Base-by-base conservation (phyloP, 768 basidiomycete species). In the Panaeolus cyanescens region DNA sequence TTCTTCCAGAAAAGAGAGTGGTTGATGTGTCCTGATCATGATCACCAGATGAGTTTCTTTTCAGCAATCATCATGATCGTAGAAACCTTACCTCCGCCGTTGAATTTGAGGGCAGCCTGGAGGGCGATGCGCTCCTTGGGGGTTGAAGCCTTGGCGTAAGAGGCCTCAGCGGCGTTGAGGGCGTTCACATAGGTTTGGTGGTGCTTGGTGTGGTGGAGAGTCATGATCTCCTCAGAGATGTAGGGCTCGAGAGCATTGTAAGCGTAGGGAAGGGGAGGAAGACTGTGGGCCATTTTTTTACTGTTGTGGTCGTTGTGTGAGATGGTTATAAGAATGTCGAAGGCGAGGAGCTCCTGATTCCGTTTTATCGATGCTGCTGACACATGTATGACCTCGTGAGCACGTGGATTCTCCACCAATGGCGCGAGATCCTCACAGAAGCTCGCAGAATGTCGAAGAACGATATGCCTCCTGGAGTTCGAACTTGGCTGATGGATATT, bases 1-100 rank as follows among this genome's bases (percentile, higher is more conserved):
- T 95, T 96, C 79, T 86, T 90, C 96, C 96, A 97, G 85, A 98
- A 98, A 61, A 96, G 87, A 56, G 94, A 91, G 80, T 95, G 93
- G 79, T 95, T 95, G 83, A 95, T 92, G 78, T 93, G 95, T 9
- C 91, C 89, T 90, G 74, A 69, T 71, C 60, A 59, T 57, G 68
- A 70, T 66, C 62, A 68, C 65, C 62, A 50, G 30, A 61, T 56
- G 50, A 37, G 62, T 64, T 67, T 40, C 42, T 19, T 10, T 19
- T 9, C 31, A 22, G 28, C 4, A 4, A 19, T 2, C 13, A 3
- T 12, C 5, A 9, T n/a, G 20, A 34, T 56, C 55, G 69, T 7
- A 8, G 15, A 28, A 4, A 9, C 77, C 86, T 70, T 71, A 90
- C 95, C 95, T 78, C 95, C 95, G 64, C 95, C 95, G 75, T 98